These are phyloP conservation scores for Melastoma candidum DNA, from an alignment of 441 rosid genomes.

Conservation along the genomic window DNA sequence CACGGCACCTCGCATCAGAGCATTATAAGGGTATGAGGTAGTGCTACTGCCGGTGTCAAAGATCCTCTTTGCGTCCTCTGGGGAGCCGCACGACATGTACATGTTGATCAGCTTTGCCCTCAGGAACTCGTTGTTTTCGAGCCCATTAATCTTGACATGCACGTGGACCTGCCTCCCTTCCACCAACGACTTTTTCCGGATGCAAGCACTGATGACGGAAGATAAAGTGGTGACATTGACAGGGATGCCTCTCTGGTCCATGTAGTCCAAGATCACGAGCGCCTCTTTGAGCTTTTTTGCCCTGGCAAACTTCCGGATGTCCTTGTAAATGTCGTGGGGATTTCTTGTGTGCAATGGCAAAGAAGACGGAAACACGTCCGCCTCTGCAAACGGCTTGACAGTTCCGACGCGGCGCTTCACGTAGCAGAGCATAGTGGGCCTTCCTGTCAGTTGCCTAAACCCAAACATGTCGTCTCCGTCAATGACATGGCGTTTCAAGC, in stretches of 20 bases:
- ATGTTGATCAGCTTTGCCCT: constrained; percentile 51
- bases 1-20: constrained; percentile 73
- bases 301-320: constrained; percentile 46
- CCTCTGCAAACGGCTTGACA: constrained; percentile 32
- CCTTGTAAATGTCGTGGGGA: constrained; percentile 53
- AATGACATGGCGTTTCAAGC: no score
- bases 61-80: constrained; percentile 51
- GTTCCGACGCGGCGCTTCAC: no score
- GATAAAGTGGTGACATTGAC: constrained; percentile 70
- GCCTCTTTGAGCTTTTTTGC: constrained; percentile 62
- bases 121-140: constrained; percentile 58
- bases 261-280: constrained; percentile 58
- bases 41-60: constrained; percentile 40
- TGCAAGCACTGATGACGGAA: constrained; percentile 62
- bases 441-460: no score
- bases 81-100: constrained; percentile 68
- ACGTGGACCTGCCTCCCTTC: constrained; percentile 55
- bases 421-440: no score
- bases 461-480: no score
- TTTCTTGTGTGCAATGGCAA: constrained; percentile 56
- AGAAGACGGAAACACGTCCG: constrained; percentile 56
- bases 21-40: constrained; percentile 68
- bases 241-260: constrained; percentile 72
- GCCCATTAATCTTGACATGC: constrained; percentile 54
- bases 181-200: constrained; percentile 42